Percentiles rank a stretch among this genome's conserved stretches.
These are phyloP conservation scores for Blastobotrys parvus DNA, from an alignment of 805 yeast species.

Conservation along the genomic window DNA sequence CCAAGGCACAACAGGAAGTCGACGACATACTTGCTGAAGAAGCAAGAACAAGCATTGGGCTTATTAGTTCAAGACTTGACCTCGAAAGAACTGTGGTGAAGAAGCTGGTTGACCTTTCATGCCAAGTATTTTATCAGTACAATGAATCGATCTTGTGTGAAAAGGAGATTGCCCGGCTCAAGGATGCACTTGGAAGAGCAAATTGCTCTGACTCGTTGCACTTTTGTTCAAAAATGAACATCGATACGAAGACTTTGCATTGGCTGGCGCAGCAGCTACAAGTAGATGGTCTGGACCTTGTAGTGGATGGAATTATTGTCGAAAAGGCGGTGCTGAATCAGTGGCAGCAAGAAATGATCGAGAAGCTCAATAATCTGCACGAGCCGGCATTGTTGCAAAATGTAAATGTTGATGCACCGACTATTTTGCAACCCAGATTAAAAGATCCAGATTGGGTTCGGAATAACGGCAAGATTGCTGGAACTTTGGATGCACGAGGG, in stretches of 20 bases:
- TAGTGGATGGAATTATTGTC: background rate
- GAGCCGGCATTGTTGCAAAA: background rate
- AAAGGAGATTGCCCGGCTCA: conserved; percentile 7
- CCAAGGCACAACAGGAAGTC: conserved; percentile 4
- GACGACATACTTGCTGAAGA: conserved; percentile 6
- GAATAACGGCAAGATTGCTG: background rate
- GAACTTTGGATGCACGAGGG: background rate
- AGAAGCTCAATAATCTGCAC: background rate
- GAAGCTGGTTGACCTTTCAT: background rate
- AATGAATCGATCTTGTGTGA: conserved; percentile 5
- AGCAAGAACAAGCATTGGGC: conserved; percentile 13
- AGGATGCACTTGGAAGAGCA: background rate
- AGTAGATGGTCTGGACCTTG: background rate
- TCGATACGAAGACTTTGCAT: background rate
- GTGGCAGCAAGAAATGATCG: background rate
- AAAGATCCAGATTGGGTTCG: background rate
- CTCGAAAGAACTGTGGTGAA: conserved; percentile 9
- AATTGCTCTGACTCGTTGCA: background rate
- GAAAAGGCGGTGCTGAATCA: background rate
- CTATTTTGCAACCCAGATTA: background rate
- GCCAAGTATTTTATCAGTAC: background rate
- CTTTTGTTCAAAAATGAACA: background rate
- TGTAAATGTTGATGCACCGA: background rate
- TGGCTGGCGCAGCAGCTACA: background rate
- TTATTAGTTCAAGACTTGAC: conserved; percentile 11